Base-by-base conservation (phyloP, 352 stramenopile species). In the Thraustochytrium striatum region DNA sequence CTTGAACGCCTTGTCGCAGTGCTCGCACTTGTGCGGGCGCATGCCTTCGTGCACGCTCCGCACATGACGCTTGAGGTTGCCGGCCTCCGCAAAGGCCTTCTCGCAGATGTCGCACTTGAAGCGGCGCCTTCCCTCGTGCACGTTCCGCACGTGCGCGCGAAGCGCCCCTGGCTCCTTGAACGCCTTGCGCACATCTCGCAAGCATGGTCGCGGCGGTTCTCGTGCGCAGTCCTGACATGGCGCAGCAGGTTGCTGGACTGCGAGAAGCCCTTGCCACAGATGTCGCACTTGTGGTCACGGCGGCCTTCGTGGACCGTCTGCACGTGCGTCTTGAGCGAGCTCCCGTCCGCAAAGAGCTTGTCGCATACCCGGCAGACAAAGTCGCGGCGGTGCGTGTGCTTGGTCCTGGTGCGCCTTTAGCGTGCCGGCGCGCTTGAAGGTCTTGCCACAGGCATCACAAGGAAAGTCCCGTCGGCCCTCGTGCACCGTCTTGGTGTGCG, bases 41-140 rank as follows among this genome's bases (percentile, higher is more conserved):
- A 79, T 79, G 38, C 50, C 55, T 16, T 69, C 47, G 36, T 79
- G 69, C 21, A 79, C 69, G 30, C 47, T 79, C n/a, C 72, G 47
- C 0, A 79, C 52, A 2, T 79, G 69, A 16, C 72, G 72, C 47
- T 79, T 79, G 52, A 79, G 69, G 52, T 79, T 79, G 69, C 72
- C 72, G 9, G 28, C n/a, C 33, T 79, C 72, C 0, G 47, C 69
- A 58, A 79, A 79, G 19, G 39, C 2, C 3, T 30, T 43, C 11
- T 50, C 52, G 28, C 69, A 79, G 19, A 53, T 21, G 9, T 39
- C 16, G 38, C 69, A 79, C 25, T 68, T 73, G 50, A 53, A 52
- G 1, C 47, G 69, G 16, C 69, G 50, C 30, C 43, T 38, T 13
- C 69, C 69, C 5, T 79, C 21, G 52, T 79, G 69, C 3, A 79